Percentiles rank a stretch among this genome's conserved stretches.
Conservation (phyloP, 1,284 basidiomycete genomes). For the Fomes fomentarius region DNA sequence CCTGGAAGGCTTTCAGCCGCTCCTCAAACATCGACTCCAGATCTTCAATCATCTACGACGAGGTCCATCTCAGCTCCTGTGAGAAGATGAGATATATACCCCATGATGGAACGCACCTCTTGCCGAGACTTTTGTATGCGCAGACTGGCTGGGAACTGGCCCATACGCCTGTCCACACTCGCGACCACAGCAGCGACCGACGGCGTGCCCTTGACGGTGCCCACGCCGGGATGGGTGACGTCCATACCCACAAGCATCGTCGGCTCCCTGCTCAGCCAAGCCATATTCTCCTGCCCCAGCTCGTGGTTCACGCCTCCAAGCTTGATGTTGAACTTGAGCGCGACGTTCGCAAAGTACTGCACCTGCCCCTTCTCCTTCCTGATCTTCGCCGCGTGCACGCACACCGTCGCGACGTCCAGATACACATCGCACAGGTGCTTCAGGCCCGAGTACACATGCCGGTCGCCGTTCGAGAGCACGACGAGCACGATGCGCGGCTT, state of each 20-base stretch:
- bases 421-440: constrained; percentile 71
- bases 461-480: constrained; percentile 67
- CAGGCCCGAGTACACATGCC: constrained; percentile 68
- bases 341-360: constrained; percentile 80
- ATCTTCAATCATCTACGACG: constrained; percentile 70
- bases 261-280: constrained; percentile 54
- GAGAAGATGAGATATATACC: background rate
- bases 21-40: constrained; percentile 71
- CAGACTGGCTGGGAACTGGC: constrained; percentile 74
- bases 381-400: constrained; percentile 67
- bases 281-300: constrained; percentile 51
- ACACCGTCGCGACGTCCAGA: constrained; percentile 70
- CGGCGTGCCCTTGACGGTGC: constrained; percentile 67
- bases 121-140: constrained; percentile 73
- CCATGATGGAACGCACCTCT: constrained; percentile 51
- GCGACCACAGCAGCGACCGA: constrained; percentile 83
- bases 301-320: constrained; percentile 76
- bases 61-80: too few species aligned
- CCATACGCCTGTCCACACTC: constrained; percentile 62
- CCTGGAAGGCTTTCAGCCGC: constrained; percentile 57
- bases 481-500: constrained; percentile 44
- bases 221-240: constrained; percentile 78
- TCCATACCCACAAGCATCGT: constrained; percentile 87
- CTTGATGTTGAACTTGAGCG: constrained; percentile 82
- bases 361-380: constrained; percentile 61